Base-by-base conservation (phyloP, 1,284 basidiomycete genomes). In the Trichosporon ovoides region DNA sequence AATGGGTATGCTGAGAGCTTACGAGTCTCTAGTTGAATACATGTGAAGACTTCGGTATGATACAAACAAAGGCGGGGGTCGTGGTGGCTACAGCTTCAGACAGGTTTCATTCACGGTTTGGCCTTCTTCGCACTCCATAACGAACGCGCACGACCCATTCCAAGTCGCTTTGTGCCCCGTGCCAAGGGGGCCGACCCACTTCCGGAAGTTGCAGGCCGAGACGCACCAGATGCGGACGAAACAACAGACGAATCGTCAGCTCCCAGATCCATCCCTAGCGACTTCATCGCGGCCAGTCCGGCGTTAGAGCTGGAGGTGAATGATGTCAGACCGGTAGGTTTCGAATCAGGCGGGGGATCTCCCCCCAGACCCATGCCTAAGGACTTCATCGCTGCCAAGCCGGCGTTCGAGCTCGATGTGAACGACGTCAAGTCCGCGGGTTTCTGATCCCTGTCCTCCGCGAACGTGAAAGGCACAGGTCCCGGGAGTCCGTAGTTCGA, bases 381-480 rank as follows among this genome's bases (percentile, higher is more conserved):
- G 19, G 52, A 38, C 53, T 46, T 70, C 72, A 77, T 73, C 35
- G 68, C 66, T 5, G 66, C 65, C 18, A 75, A 65, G 31, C 60
- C 66, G 1, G 61, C 59, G 48, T 56, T 68, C 7, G 67, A 64
- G 46, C 74, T 74, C 6, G 63, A 57, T 4, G 66, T 65, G 11
- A 75, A 55, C 33, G 43, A 48, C 9, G 43, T 62, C 9, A 66
- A 57, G 13, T 64, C 64, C 19, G 54, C 46, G 12, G 49, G 52
- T 6, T 61, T 48, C 16, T 49, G 35, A 36, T 67, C 59, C 50
- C 50, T 35, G 34, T 53, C 34, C 22, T 51, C 56, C n/a, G 60
- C 66, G 52, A 74, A 76, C 0, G 68, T 68, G 59, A 76, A 77
- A 10, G 74, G 74, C 9, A 74, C 34, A 4, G 70, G 65, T 12